Evolutionary conservation across 2,329 filamentous ascomycete genomes (phyloP).

Genomic region (Hypocrella siamensis): DNA sequence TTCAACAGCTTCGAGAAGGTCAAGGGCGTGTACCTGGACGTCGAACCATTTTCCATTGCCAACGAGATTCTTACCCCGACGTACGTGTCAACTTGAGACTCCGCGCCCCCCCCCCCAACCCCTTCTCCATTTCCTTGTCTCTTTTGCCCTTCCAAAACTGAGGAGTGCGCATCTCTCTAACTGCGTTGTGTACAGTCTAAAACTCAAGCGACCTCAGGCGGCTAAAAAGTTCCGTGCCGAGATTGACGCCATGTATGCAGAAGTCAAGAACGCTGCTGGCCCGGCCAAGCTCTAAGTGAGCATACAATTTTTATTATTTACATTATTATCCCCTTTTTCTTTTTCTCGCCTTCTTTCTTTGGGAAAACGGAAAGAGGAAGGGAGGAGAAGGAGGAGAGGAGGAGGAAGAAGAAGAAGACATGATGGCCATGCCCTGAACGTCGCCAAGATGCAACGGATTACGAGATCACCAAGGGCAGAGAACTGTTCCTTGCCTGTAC

Average conservation of each 20-base stretch:
- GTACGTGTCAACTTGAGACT: too few relatives aligned
- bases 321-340: background rate
- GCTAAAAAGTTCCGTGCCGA: slow-evolving; percentile 34
- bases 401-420: too few relatives aligned
- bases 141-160: background rate
- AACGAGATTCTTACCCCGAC: slow-evolving; percentile 82
- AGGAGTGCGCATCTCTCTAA: background rate
- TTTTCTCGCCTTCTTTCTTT: background rate
- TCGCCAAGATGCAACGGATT: too few relatives aligned
- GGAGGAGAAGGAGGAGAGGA: too few relatives aligned
- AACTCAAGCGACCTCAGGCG: slow-evolving; percentile 43
- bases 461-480: too few relatives aligned
- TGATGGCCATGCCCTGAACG: too few relatives aligned
- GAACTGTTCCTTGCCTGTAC: too few relatives aligned
- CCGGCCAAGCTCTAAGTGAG: slow-evolving; percentile 4
- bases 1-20: slow-evolving; percentile 87
- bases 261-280: slow-evolving; percentile 20
- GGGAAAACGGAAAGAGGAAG: too few relatives aligned
- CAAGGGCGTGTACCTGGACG: slow-evolving; percentile 52
- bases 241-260: slow-evolving; percentile 41
- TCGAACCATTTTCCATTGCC: slow-evolving; percentile 87
- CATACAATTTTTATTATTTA: background rate
- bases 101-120: too few relatives aligned
- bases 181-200: slow-evolving; percentile 24
- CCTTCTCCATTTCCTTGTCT: background rate